Evolutionary conservation across 768 basidiomycete species (phyloP).

Genomic region (Trametopsis cervina): DNA sequence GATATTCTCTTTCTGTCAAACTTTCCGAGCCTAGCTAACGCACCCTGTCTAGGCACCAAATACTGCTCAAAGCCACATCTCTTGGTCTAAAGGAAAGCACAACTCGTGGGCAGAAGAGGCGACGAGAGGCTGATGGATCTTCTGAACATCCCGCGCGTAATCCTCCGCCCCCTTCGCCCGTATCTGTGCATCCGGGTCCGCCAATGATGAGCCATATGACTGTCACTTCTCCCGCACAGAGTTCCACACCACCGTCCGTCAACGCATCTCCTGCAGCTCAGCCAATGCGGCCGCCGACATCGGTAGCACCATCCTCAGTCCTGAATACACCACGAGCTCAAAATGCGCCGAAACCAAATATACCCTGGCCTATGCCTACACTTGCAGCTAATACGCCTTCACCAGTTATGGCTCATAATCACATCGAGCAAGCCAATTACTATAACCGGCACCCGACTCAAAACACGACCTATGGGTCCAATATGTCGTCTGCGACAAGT

Average conservation of each 20-base stretch:
- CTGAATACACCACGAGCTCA: constrained; percentile 37
- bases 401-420: constrained; percentile 41
- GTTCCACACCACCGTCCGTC: constrained; percentile 27
- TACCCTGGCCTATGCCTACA: constrained; percentile 70
- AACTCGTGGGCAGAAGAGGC: constrained; percentile 53
- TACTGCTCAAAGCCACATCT: constrained; percentile 74
- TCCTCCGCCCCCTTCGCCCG: constrained; percentile 19
- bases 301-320: constrained; percentile 34
- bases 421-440: constrained; percentile 13
- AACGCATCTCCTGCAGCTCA: constrained; percentile 11
- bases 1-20: background rate
- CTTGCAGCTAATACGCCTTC: constrained; percentile 55
- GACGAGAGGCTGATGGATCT: constrained; percentile 33
- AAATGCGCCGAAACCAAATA: constrained; percentile 5
- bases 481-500: background rate
- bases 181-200: constrained; percentile 9
- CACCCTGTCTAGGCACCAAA: constrained; percentile 55
- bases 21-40: background rate
- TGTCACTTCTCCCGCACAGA: constrained; percentile 19
- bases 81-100: constrained; percentile 75
- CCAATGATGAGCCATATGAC: constrained; percentile 7
- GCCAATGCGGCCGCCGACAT: constrained; percentile 10
- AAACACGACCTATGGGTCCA: constrained; percentile 1
- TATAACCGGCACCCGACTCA: constrained; percentile 2
- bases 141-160: constrained; percentile 18